A percentile compares a stretch with the other conserved stretches of the same genome.
phyloP scores from a whole-genome alignment of 129 eudicot species.

The Helichrysum umbraculigerum region DNA sequence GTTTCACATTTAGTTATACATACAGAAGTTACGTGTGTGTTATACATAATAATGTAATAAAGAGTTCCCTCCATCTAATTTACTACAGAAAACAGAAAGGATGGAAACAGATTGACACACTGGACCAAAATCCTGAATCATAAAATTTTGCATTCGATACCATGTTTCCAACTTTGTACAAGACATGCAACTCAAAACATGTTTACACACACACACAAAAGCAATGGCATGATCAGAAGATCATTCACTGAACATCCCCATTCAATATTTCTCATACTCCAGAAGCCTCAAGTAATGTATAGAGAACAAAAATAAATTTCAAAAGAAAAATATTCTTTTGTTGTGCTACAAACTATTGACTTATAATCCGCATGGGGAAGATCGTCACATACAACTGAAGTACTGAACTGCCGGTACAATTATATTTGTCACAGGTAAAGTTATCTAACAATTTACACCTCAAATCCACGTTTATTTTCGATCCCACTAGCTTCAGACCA shows the following conservation, averaged over 20 bases:
- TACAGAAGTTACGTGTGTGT: background rate
- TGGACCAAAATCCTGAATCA: background rate
- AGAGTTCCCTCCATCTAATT: background rate
- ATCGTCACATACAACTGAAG: background rate
- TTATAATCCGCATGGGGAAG: background rate
- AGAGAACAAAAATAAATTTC: background rate
- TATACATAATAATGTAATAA: background rate
- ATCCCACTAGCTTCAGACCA: background rate
- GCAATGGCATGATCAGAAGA: no score
- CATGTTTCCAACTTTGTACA: background rate
- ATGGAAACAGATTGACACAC: background rate
- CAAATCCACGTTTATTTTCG: background rate
- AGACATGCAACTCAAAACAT: constrained; percentile 11
- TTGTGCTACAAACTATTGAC: background rate
- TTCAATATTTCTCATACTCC: background rate
- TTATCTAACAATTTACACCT: background rate
- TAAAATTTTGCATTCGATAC: background rate
- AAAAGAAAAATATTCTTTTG: no score
- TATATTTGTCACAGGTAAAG: background rate
- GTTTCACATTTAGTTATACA: background rate
- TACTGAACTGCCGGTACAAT: background rate
- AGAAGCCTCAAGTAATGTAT: background rate
- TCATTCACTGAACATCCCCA: background rate
- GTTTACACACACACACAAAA: background rate
- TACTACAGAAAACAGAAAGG: background rate